Base-by-base conservation (phyloP, 1,139 yeast species). In the Candida dubliniensis region DNA sequence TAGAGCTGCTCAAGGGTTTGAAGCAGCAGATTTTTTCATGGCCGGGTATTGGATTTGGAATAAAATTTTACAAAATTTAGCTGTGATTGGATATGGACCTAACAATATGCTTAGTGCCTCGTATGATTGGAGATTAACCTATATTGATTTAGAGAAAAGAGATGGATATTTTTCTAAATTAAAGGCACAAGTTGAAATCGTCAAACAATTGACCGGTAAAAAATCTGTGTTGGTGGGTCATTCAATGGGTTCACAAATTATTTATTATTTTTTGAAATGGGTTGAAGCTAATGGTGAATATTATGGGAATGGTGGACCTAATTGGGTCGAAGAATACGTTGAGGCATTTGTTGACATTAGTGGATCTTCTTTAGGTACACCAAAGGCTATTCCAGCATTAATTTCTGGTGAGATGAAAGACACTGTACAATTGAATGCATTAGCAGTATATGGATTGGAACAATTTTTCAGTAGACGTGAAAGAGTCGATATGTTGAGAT, bases 1-100 rank as follows among this genome's bases (percentile, higher is more conserved):
- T 31, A 71, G 99, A 47, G 96, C 99, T 0, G 95, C 96, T 0
- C 96, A 88, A 60, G 99, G 99, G 0, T 88, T 93, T 65, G 98
- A 93, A 56, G 95, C 98, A 1, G 95, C 96, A 0, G 99, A 93
- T 66, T 93, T 90, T 65, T 93, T 93, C 60, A 82, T 93, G 64
- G 89, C 98, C 4, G 99, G 99, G 0, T 93, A 93, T 65, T 93
- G 99, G 99, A 88, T 93, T 56, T 93, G 99, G 99, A 89, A 89
- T 62, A 93, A 95, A 61, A 81, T 93, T 44, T 71, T 93, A 13
- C 96, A 93, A 61, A 95, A 95, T 57, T 71, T 95, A 52, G 96
- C 96, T 1, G 98, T 89, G 1, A 79, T 95, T 50, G 97, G 97
- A 0, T 93, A 93, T 63, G 96, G 89, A 37, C 93, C 96, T 2